phyloP scores from a whole-genome alignment of 371 early-diverging fungal genomes.

The Mortierella sp. region DNA sequence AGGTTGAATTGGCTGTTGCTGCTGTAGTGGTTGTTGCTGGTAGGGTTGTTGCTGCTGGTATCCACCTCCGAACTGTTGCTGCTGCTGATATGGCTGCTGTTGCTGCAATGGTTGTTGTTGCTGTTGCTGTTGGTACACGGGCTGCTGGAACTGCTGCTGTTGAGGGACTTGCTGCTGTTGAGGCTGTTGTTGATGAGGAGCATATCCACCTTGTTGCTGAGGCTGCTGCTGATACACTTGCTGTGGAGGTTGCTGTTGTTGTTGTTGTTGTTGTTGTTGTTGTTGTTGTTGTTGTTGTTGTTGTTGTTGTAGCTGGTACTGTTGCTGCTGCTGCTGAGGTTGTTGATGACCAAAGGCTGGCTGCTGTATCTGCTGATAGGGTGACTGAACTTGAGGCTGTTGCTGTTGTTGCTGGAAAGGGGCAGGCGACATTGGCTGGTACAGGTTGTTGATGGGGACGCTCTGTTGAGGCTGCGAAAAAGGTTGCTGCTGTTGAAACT shows the following conservation, averaged over 20 bases:
- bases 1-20: constrained; percentile 27
- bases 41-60: constrained; percentile 20
- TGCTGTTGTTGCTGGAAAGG: constrained; percentile 24
- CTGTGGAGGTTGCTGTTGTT: constrained; percentile 22
- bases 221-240: constrained; percentile 27
- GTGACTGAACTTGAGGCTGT: constrained; percentile 6
- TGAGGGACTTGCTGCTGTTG: constrained; percentile 34
- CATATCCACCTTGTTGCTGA: constrained; percentile 18
- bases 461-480: neutral
- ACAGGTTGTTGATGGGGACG: neutral
- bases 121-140: constrained; percentile 13
- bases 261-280: constrained; percentile 14
- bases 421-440: neutral
- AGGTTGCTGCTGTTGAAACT: constrained; percentile 25
- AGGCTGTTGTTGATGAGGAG: constrained; percentile 46
- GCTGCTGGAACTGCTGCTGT: constrained; percentile 25
- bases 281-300: constrained; percentile 29
- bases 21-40: constrained; percentile 25
- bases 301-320: constrained; percentile 21
- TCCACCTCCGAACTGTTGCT: constrained; percentile 16
- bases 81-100: constrained; percentile 32
- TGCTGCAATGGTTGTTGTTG: constrained; percentile 23
- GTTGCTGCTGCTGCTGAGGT: constrained; percentile 14
- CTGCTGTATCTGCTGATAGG: constrained; percentile 24
- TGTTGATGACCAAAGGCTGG: constrained; percentile 30